Evolutionary conservation across 352 stramenopile species (phyloP).

Genomic region (Pythium vanterpoolii): DNA sequence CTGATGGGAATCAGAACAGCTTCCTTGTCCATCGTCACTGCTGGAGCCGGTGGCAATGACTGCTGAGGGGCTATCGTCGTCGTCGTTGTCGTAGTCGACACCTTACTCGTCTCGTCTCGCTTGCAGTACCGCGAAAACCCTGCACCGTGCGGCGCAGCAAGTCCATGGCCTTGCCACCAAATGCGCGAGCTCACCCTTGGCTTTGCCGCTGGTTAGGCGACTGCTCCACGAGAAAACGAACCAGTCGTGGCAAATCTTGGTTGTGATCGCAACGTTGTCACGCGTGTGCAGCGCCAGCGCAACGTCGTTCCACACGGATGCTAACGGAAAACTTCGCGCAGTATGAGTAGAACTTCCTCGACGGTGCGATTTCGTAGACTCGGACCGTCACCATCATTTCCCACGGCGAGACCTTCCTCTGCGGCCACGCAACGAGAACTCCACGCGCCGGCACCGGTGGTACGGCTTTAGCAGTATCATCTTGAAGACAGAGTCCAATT

Average conservation of each 20-base stretch:
- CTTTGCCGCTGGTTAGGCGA: neutral
- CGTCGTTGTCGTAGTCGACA: neutral
- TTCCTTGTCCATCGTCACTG: neutral
- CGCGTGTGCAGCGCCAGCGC: neutral
- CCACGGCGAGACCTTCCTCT: neutral
- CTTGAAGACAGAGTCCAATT: no score
- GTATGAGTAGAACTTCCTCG: neutral
- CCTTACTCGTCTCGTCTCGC: neutral
- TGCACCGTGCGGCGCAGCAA: neutral
- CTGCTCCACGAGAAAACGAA: neutral
- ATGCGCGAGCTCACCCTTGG: neutral
- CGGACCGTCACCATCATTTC: neutral
- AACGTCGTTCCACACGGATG: neutral
- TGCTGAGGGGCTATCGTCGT: neutral
- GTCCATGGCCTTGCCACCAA: neutral
- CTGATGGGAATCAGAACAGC: neutral
- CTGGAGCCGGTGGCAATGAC: neutral
- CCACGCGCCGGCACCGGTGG: no score
- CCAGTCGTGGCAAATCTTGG: constrained; percentile 2
- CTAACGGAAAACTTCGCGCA: neutral
- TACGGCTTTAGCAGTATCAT: no score
- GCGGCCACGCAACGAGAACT: neutral
- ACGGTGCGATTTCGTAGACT: neutral
- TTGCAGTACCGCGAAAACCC: neutral
- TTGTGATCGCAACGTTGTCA: neutral